Evolutionary conservation across 2,329 filamentous ascomycete genomes (phyloP).

Genomic region (Trichoderma gracile): DNA sequence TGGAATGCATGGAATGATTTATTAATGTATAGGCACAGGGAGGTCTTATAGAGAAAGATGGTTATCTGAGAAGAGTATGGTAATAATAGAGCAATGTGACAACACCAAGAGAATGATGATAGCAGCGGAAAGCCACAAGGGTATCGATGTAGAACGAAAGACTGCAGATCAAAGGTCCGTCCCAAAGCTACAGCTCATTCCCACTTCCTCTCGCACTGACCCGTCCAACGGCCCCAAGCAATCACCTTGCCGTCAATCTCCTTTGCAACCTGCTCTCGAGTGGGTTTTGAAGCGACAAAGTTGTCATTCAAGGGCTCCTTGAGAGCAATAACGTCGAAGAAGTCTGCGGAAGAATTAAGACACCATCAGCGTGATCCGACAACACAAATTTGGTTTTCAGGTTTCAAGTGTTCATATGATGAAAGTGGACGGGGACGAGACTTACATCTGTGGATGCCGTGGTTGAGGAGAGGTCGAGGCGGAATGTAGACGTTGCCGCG

Average conservation of each 20-base stretch:
- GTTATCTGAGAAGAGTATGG: too few relatives aligned
- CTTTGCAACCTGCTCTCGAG: constrained; percentile 45
- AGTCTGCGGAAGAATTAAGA: too few relatives aligned
- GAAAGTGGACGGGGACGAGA: background rate
- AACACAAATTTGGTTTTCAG: background rate
- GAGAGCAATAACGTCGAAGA: constrained; percentile 52
- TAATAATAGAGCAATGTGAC: too few relatives aligned
- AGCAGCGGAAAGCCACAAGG: background rate
- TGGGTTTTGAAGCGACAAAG: constrained; percentile 42
- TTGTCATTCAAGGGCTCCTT: constrained; percentile 44
- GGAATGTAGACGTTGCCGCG: constrained; percentile 46
- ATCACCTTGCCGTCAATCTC: constrained; percentile 50
- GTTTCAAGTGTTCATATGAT: background rate
- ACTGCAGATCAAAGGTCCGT: background rate
- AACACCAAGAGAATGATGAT: too few relatives aligned
- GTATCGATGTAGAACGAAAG: background rate
- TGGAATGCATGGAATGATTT: too few relatives aligned
- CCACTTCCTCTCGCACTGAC: constrained; percentile 46
- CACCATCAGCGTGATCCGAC: constrained; percentile 27
- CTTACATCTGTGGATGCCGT: constrained; percentile 53
- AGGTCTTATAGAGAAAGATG: too few relatives aligned
- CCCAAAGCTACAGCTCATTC: background rate
- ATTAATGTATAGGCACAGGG: too few relatives aligned
- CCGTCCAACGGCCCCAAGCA: constrained; percentile 53
- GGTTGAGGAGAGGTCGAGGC: constrained; percentile 50